Conservation (phyloP, 2,329 filamentous ascomycete species). For the Nectriaceae sp. region DNA sequence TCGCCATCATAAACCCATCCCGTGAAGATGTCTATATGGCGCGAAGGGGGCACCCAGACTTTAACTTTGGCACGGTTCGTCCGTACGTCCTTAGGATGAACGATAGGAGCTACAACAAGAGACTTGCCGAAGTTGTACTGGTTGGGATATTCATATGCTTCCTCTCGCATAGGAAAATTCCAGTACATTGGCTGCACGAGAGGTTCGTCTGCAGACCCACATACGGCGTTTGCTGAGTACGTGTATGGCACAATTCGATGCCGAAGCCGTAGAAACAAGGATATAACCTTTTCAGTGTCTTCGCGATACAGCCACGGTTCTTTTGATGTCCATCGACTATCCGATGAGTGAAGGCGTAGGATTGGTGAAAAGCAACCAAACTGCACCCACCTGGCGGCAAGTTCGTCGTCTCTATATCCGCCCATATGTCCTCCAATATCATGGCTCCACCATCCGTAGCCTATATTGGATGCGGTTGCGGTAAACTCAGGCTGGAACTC, state of each 20-base stretch:
- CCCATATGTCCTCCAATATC: constrained; percentile 66
- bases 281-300: constrained; percentile 48
- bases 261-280: constrained; percentile 52
- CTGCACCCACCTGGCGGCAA: constrained; percentile 62
- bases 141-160: constrained; percentile 58
- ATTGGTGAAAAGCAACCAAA: constrained; percentile 63
- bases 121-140: constrained; percentile 61
- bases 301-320: constrained; percentile 61
- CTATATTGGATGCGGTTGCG: constrained; percentile 65
- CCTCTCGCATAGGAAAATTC: constrained; percentile 52
- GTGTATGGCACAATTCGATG: constrained; percentile 63
- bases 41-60: constrained; percentile 56
- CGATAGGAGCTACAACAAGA: constrained; percentile 59
- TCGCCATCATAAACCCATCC: constrained; percentile 59
- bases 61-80: constrained; percentile 50
- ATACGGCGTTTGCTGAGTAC: constrained; percentile 56
- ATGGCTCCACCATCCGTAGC: constrained; percentile 70
- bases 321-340: constrained; percentile 59
- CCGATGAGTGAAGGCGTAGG: constrained; percentile 60
- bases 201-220: constrained; percentile 47
- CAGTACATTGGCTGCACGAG: constrained; percentile 66
- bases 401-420: constrained; percentile 58
- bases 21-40: constrained; percentile 60
- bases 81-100: constrained; percentile 46
- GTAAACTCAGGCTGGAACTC: constrained; percentile 69